phyloP scores from a whole-genome alignment of 2,329 filamentous ascomycete genomes.

The Stagonosporopsis vannaccii region DNA sequence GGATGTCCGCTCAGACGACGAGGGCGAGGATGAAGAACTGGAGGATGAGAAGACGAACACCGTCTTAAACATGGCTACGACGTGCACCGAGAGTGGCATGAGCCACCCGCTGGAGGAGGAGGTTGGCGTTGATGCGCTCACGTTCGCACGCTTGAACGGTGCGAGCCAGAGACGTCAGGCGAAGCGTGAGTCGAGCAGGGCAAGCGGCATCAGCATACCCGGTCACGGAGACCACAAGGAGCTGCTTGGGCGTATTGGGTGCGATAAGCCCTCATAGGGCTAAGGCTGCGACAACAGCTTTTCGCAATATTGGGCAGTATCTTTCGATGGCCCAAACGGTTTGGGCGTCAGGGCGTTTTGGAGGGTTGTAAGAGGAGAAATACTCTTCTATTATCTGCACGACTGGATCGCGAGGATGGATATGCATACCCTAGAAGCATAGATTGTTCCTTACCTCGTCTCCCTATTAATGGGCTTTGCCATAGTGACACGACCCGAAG shows the following conservation, averaged over 20 bases:
- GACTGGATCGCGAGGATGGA: neutral
- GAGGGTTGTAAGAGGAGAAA: constrained; percentile 5
- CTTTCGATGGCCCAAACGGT: constrained; percentile 5
- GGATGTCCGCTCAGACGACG: constrained; percentile 86
- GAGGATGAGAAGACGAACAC: constrained; percentile 36
- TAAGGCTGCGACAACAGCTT: neutral
- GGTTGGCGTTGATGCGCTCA: constrained; percentile 75
- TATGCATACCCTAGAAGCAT: constrained; percentile 21
- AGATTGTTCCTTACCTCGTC: constrained; percentile 4
- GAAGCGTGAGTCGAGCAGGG: constrained; percentile 59
- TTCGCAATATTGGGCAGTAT: constrained; percentile 3
- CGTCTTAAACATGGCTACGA: constrained; percentile 36
- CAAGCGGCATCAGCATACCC: constrained; percentile 66
- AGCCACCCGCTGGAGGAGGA: constrained; percentile 70
- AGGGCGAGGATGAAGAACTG: constrained; percentile 70
- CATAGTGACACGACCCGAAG: neutral
- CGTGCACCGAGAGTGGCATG: constrained; percentile 40
- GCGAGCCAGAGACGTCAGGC: constrained; percentile 58
- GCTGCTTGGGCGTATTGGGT: constrained; percentile 80
- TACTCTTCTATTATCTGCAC: constrained; percentile 10
- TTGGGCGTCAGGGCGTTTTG: constrained; percentile 7
- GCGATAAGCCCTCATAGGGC: constrained; percentile 67
- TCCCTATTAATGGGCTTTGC: neutral
- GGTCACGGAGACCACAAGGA: constrained; percentile 81
- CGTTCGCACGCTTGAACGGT: constrained; percentile 61